Percentiles rank a stretch among this genome's conserved stretches.
These are phyloP conservation scores for Starmerella stigmatis DNA, from an alignment of 805 yeast species.

Conservation along the genomic window DNA sequence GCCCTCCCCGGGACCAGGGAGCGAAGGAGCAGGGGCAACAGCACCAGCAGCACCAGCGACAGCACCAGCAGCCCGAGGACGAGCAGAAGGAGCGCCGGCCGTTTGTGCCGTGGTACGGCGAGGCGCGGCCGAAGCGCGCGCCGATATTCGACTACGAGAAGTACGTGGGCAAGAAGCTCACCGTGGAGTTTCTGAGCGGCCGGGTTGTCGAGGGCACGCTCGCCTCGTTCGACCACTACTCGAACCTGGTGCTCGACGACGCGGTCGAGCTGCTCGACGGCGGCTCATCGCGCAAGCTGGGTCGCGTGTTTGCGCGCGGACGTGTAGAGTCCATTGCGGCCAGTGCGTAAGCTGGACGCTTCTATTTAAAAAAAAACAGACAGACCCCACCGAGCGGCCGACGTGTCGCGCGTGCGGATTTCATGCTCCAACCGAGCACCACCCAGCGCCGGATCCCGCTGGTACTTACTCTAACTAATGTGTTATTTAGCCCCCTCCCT, in stretches of 20 bases:
- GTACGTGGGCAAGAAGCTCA: constrained; percentile 60
- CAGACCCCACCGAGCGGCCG: too few species aligned
- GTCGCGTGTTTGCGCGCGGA: constrained; percentile 31
- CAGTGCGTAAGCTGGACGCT: background rate
- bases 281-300: constrained; percentile 52
- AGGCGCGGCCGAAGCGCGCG: constrained; percentile 79
- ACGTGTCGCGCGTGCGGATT: too few species aligned
- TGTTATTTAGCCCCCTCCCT: too few species aligned
- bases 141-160: constrained; percentile 74
- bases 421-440: too few species aligned
- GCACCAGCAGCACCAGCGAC: too few species aligned
- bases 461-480: too few species aligned
- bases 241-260: constrained; percentile 65
- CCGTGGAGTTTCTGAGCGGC: constrained; percentile 78
- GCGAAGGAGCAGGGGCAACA: too few species aligned
- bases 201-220: constrained; percentile 70
- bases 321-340: constrained; percentile 17
- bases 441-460: too few species aligned
- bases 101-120: constrained; percentile 28
- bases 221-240: constrained; percentile 89
- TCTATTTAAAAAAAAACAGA: too few species aligned
- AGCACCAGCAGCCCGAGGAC: constrained; percentile 14
- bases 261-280: constrained; percentile 41
- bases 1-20: background rate
- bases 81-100: constrained; percentile 29